Base-by-base conservation (phyloP, 139 green algal species). In the Pleodorina starrii region DNA sequence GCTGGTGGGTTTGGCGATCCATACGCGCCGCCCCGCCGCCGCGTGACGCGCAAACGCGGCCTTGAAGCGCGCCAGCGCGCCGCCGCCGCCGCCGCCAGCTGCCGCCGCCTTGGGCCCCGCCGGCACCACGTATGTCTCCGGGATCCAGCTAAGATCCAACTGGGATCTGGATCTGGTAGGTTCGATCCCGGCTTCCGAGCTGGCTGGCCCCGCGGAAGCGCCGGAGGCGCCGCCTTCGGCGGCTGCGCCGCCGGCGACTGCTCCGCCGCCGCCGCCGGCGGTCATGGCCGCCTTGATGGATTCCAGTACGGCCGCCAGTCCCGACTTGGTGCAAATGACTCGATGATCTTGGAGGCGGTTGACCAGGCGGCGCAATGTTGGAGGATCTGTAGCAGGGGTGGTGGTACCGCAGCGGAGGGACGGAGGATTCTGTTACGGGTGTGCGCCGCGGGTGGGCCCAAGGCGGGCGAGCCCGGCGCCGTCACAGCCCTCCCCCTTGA, bases 1-100 rank as follows among this genome's bases (percentile, higher is more conserved):
- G n/a, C 36, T 51, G 5, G 77, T 82, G 23, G 93, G 93, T 88
- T 96, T 96, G 48, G 91, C 90, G 60, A 96, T 95, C 93, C 93
- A 96, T 5, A 94, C 90, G 0, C 19, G 71, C 69, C 51, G 69
- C 23, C 71, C 68, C 32, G 36, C 48, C 23, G 71, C 74, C 19
- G 73, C 54, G 17, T 90, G 85, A 16, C 36, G 42, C 25, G 57
- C 32, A 16, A 42, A 86, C 21, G 86, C 74, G 32, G 85, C 51
- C 27, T 59, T 54, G 77, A 89, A 89, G 35, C 51, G 71, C 1
- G 9, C 0, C 25, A 89, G 50, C 1, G 84, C 71, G 7, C 50
- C 32, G 27, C 72, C 84, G n/a, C n/a, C n/a, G n/a, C n/a, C n/a
- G 57, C 44, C 69, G 44, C 59, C 40, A 27, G 14, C 21, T 21